Evolutionary conservation across 2,329 filamentous ascomycete species (phyloP).

Genomic region (Penicillium crustosum): DNA sequence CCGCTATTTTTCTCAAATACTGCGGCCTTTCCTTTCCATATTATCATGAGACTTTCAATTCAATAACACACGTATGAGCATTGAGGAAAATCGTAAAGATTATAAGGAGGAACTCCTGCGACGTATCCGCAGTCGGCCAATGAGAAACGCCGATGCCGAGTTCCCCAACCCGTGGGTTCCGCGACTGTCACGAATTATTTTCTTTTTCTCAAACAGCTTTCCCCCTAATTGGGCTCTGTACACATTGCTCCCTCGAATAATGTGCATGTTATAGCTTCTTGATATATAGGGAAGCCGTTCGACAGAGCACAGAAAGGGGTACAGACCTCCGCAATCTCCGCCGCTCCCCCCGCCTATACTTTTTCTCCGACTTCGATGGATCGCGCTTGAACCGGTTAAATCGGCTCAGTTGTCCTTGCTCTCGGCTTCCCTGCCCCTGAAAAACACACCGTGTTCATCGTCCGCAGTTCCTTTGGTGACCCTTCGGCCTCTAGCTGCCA

Average conservation of each 20-base stretch:
- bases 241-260: conserved; percentile 8
- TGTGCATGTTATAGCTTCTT: conserved; percentile 17
- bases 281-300: conserved; percentile 21
- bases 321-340: conserved; percentile 10
- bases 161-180: conserved; percentile 34
- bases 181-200: conserved; percentile 27
- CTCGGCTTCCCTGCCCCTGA: conserved; percentile 21
- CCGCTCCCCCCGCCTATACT: neutral
- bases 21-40: neutral
- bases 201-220: conserved; percentile 1
- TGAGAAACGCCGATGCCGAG: conserved; percentile 20
- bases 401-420: conserved; percentile 16
- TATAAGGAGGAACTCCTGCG: neutral
- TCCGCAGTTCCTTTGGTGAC: neutral
- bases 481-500: neutral
- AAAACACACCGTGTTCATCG: neutral
- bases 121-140: conserved; percentile 22
- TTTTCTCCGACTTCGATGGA: conserved; percentile 9
- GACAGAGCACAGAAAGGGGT: conserved; percentile 27
- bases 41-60: neutral
- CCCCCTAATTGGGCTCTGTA: neutral
- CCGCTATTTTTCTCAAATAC: neutral
- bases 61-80: neutral
- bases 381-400: conserved; percentile 14
- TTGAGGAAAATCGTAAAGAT: neutral